Evolutionary conservation across 2,329 filamentous ascomycete genomes (phyloP).

Genomic region (Fusarium proliferatum): DNA sequence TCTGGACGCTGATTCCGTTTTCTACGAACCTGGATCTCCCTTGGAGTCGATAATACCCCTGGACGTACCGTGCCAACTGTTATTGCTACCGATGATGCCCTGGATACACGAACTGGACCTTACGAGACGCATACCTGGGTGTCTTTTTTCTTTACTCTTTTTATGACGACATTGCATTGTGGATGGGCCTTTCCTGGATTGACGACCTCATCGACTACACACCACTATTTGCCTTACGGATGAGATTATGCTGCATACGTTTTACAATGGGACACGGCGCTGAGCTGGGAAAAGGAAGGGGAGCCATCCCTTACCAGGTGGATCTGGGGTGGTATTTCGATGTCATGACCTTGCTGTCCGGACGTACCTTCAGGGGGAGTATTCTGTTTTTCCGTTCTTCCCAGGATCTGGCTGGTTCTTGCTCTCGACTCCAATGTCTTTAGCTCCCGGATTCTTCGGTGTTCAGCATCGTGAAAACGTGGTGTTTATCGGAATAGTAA

Average conservation of each 20-base stretch:
- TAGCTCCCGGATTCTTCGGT: conserved; percentile 43
- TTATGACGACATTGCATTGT: conserved; percentile 45
- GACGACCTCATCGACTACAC: conserved; percentile 43
- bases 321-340: conserved; percentile 42
- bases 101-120: conserved; percentile 37
- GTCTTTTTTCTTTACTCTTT: conserved; percentile 37
- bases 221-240: conserved; percentile 44
- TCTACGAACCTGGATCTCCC: conserved; percentile 31
- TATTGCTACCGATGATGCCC: conserved; percentile 43
- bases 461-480: conserved; percentile 39
- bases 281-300: conserved; percentile 47
- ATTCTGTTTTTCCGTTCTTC: conserved; percentile 45
- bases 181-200: conserved; percentile 43
- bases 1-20: conserved; percentile 36
- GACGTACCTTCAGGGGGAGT: conserved; percentile 47
- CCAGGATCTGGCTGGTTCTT: conserved; percentile 47
- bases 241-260: conserved; percentile 51
- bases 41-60: conserved; percentile 40
- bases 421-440: conserved; percentile 41
- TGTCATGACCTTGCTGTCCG: conserved; percentile 50
- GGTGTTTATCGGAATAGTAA: conserved; percentile 45
- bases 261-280: conserved; percentile 47
- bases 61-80: conserved; percentile 40
- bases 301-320: conserved; percentile 36
- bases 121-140: conserved; percentile 36